A percentile compares a stretch with the other conserved stretches of the same genome.
Conservation (phyloP, 208 protist genomes). For the Wallacemonas collosoma region DNA sequence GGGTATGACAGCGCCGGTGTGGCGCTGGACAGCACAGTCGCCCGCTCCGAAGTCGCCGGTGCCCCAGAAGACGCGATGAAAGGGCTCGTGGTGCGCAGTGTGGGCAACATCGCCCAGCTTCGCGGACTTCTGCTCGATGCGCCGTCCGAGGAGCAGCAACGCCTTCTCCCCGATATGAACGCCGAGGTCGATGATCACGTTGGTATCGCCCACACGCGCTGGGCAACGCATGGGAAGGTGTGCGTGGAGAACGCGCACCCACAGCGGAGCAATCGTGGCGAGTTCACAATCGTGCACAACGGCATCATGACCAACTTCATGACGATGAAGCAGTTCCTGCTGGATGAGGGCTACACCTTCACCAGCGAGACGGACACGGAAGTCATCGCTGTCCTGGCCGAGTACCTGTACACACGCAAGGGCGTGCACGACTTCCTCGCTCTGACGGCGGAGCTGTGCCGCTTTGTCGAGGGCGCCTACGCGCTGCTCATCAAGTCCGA, state of each 20-base stretch:
- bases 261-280: slow-evolving; percentile 68
- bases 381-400: slow-evolving; percentile 90
- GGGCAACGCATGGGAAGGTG: slow-evolving; percentile 97
- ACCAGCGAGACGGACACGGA: slow-evolving; percentile 94
- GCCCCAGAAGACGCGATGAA: slow-evolving; percentile 20
- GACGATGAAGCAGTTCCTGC: slow-evolving; percentile 74
- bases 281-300: slow-evolving; percentile 95
- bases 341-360: slow-evolving; percentile 81
- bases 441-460: slow-evolving; percentile 51
- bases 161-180: slow-evolving; percentile 41
- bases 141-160: slow-evolving; percentile 20
- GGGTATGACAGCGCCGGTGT: slow-evolving; percentile 97
- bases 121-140: slow-evolving; percentile 14
- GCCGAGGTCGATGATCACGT: slow-evolving; percentile 42
- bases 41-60: neutral
- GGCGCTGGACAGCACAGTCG: slow-evolving; percentile 47
- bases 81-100: slow-evolving; percentile 63
- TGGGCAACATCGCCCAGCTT: slow-evolving; percentile 83
- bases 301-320: slow-evolving; percentile 96
- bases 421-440: slow-evolving; percentile 49
- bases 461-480: slow-evolving; percentile 87
- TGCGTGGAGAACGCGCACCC: slow-evolving; percentile 95
- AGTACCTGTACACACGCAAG: slow-evolving; percentile 80
- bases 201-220: slow-evolving; percentile 97
- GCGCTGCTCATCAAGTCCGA: slow-evolving; percentile 86